Conservation (phyloP, 2,329 filamentous ascomycete genomes). For the Fusarium udum region DNA sequence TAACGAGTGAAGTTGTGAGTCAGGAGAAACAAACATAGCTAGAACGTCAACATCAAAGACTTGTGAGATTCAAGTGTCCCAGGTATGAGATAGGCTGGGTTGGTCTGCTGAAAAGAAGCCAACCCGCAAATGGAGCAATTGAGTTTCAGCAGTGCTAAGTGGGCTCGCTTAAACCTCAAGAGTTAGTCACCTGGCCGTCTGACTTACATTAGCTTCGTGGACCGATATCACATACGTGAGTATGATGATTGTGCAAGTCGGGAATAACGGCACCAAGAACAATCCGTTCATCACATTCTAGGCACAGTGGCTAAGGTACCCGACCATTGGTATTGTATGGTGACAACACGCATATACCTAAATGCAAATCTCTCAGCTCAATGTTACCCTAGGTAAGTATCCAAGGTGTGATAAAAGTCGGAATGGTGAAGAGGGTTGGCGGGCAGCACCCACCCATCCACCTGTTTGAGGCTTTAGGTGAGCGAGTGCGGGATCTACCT, state of each 20-base stretch:
- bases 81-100: background rate
- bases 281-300: background rate
- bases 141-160: background rate
- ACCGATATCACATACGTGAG: constrained; percentile 1
- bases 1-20: background rate
- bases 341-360: background rate
- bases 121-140: background rate
- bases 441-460: background rate
- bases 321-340: constrained; percentile 2
- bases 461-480: background rate
- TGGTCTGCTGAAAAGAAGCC: background rate
- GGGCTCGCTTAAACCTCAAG: background rate
- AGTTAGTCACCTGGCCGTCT: constrained; percentile 10
- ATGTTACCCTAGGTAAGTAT: background rate
- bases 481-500: background rate
- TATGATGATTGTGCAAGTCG: constrained; percentile 3
- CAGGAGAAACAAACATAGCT: background rate
- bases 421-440: background rate
- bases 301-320: constrained; percentile 13
- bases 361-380: background rate
- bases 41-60: background rate
- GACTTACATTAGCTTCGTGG: constrained; percentile 14
- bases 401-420: background rate
- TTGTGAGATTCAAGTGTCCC: background rate
- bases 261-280: constrained; percentile 17